These are phyloP conservation scores for Toxoplasma gondii DNA, from an alignment of 169 alveolate genomes.

Conservation along the genomic window DNA sequence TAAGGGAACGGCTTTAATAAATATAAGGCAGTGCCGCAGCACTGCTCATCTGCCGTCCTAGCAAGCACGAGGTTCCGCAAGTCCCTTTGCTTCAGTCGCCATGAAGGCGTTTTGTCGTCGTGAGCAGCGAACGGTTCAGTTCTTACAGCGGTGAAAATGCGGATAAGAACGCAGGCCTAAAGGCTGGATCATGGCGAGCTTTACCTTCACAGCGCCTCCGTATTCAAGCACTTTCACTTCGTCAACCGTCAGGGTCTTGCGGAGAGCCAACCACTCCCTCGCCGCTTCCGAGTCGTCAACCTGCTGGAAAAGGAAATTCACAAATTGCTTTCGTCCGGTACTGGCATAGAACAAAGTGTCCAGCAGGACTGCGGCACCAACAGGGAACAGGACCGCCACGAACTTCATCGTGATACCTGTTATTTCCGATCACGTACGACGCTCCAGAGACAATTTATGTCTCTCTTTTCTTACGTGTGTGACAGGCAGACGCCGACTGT, in stretches of 20 bases:
- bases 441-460: background rate
- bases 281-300: background rate
- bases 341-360: constrained; percentile 4
- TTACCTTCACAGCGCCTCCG: constrained; percentile 26
- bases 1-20: too few species aligned
- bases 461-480: background rate
- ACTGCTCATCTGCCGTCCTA: too few species aligned
- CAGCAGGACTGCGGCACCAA: background rate
- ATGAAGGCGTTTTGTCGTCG: too few species aligned
- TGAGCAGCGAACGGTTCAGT: too few species aligned
- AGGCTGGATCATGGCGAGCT: too few species aligned
- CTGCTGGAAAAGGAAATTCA: background rate
- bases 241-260: background rate
- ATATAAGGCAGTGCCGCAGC: too few species aligned
- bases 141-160: too few species aligned
- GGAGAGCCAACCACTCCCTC: background rate
- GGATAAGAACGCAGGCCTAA: too few species aligned
- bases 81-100: too few species aligned
- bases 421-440: background rate
- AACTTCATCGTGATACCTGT: background rate
- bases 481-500: too few species aligned
- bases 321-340: background rate
- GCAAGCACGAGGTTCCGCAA: too few species aligned
- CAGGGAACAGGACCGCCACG: background rate
- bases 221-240: background rate